Evolutionary conservation across 768 basidiomycete species (phyloP), one percentile per base, ranked within the genome.

Genomic region (Tylopilus felleus): DNA sequence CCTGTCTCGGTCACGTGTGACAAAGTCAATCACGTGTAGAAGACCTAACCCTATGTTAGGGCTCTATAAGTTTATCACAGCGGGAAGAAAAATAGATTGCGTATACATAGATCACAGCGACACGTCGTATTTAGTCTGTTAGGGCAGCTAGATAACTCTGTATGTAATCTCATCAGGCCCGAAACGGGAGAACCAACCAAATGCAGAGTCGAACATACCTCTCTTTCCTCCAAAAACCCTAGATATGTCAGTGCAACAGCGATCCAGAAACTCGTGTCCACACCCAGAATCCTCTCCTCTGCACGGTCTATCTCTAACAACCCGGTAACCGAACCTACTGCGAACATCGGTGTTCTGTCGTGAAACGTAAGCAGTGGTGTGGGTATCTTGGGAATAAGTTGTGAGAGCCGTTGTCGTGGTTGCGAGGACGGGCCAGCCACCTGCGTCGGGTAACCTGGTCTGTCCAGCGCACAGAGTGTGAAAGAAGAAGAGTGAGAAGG

Each of bases 211-310:
- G 22, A 38, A 69, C 84, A 56, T 58, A 89, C 90, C 75, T 90
- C 89, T 61, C 88, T 77, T 59, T 91, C 88, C 61, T 80, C 81
- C 60, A 92, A 67, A 62, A 89, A 92, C 54, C 88, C 88, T 13
- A 89, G 69, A 65, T 90, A 93, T 3, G 87, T 84, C 61, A 91
- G 65, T 0, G 84, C 84, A 38, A 88, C 74, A 1, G 87, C 81
- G 42, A 93, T 76, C 84, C 88, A 92, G 64, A 92, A 92, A 49
- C 83, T 83, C 25, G 80, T 79, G 45, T 90, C 86, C 27, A 93
- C 81, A 14, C 89, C 90, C 22, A 90, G 63, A 28, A 76, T 68
- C 17, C 73, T 68, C 49, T 82, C 82, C 54, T 86, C 79, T 5
- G 73, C 70, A 47, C 73, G 69, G 35, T 90, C 80, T 35, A 92